phyloP scores from a whole-genome alignment of 225 moss, liverwort and hornwort species.

The Straminergon stramineum region DNA sequence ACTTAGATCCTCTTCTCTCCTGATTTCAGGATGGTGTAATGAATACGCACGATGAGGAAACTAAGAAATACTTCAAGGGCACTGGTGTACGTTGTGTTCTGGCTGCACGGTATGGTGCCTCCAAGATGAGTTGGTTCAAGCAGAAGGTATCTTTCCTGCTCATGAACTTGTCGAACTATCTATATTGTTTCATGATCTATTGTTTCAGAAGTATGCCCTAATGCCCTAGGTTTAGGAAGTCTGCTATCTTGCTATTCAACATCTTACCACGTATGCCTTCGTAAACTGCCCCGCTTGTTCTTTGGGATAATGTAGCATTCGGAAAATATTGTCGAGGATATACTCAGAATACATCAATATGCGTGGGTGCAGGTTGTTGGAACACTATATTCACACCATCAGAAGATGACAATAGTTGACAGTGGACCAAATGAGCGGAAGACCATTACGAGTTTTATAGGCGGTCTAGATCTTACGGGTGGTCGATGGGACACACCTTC shows the following conservation, averaged over 20 bases:
- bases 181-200: background rate
- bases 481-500: conserved; percentile 61
- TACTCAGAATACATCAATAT: background rate
- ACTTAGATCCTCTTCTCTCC: background rate
- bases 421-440: conserved; percentile 19
- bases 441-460: conserved; percentile 40
- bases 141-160: conserved; percentile 24
- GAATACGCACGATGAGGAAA: conserved; percentile 59
- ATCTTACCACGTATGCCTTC: background rate
- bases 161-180: background rate
- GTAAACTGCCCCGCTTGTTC: background rate
- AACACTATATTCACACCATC: conserved; percentile 50
- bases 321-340: background rate
- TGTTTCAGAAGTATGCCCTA: background rate
- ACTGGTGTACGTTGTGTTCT: conserved; percentile 35
- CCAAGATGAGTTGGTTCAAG: conserved; percentile 56
- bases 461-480: conserved; percentile 41
- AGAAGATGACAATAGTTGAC: conserved; percentile 47
- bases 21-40: conserved; percentile 42
- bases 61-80: conserved; percentile 39
- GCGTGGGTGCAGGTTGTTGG: conserved; percentile 36
- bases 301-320: background rate
- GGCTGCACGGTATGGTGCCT: conserved; percentile 38
- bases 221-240: background rate
- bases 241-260: background rate